Evolutionary conservation across 1,139 yeast genomes (phyloP).

Genomic region (Scheffersomyces illinoinensis): DNA sequence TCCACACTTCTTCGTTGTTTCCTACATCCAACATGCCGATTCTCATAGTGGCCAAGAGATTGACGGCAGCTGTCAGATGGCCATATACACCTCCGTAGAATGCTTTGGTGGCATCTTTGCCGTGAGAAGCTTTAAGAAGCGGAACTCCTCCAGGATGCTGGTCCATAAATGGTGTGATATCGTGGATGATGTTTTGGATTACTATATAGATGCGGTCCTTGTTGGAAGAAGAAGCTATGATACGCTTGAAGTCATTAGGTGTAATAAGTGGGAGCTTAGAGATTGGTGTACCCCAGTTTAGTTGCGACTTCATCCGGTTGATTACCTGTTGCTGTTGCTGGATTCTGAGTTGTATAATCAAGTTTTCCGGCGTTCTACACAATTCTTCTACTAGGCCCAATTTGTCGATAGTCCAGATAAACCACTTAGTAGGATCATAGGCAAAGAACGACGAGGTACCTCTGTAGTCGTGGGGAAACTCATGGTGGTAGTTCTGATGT

Average conservation of each 20-base stretch:
- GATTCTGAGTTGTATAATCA: constrained; percentile 55
- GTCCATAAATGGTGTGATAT: constrained; percentile 68
- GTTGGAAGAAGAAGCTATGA: constrained; percentile 36
- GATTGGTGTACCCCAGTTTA: constrained; percentile 79
- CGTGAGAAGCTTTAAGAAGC: constrained; percentile 60
- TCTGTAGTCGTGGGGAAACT: constrained; percentile 69
- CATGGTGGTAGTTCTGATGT: constrained; percentile 71
- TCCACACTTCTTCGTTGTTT: constrained; percentile 84
- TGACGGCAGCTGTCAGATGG: constrained; percentile 74
- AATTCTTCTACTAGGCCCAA: constrained; percentile 41
- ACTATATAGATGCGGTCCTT: constrained; percentile 44
- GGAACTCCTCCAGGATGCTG: constrained; percentile 76
- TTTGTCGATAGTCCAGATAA: constrained; percentile 39
- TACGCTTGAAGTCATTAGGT: constrained; percentile 51
- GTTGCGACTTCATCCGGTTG: constrained; percentile 58
- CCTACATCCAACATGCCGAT: constrained; percentile 77
- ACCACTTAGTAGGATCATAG: constrained; percentile 72
- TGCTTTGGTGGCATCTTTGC: constrained; percentile 72
- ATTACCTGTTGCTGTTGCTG: constrained; percentile 67
- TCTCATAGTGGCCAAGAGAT: constrained; percentile 73
- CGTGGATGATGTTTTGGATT: constrained; percentile 63
- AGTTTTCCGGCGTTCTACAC: constrained; percentile 45
- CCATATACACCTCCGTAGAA: constrained; percentile 76
- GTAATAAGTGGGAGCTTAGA: constrained; percentile 59
- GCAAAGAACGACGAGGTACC: constrained; percentile 49